phyloP scores from a whole-genome alignment of 2,329 filamentous ascomycete genomes.

The Dactylellina haptotyla region DNA sequence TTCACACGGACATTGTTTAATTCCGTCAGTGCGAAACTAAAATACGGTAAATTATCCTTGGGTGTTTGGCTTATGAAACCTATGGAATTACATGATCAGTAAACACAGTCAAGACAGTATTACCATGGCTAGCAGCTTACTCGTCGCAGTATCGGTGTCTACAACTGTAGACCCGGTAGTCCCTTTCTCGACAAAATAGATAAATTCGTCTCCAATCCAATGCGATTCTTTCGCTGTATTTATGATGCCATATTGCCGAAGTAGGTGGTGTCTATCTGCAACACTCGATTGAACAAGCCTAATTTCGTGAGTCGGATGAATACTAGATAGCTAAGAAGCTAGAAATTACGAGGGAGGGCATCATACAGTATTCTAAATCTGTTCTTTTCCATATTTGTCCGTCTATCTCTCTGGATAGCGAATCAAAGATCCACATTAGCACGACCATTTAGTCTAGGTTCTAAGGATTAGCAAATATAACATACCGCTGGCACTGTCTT shows the following conservation, averaged over 20 bases:
- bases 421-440: too few relatives aligned
- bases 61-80: constrained; percentile 39
- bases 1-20: constrained; percentile 24
- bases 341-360: not conserved
- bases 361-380: constrained; percentile 40
- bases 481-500: constrained; percentile 27
- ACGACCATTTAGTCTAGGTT: not conserved
- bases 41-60: constrained; percentile 32
- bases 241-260: constrained; percentile 14
- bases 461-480: not conserved
- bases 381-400: constrained; percentile 45
- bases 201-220: constrained; percentile 44
- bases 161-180: constrained; percentile 37
- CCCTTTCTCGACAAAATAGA: constrained; percentile 42
- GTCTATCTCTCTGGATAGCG: constrained; percentile 18
- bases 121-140: constrained; percentile 5
- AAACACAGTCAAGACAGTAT: not conserved
- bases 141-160: constrained; percentile 20
- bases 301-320: not conserved
- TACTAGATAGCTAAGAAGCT: not conserved
- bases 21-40: constrained; percentile 33
- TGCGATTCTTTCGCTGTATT: constrained; percentile 16
- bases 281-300: constrained; percentile 30
- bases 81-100: not conserved
- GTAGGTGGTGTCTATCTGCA: constrained; percentile 8